phyloP scores from a whole-genome alignment of 352 stramenopile species.

The Phytophthora sojae region DNA sequence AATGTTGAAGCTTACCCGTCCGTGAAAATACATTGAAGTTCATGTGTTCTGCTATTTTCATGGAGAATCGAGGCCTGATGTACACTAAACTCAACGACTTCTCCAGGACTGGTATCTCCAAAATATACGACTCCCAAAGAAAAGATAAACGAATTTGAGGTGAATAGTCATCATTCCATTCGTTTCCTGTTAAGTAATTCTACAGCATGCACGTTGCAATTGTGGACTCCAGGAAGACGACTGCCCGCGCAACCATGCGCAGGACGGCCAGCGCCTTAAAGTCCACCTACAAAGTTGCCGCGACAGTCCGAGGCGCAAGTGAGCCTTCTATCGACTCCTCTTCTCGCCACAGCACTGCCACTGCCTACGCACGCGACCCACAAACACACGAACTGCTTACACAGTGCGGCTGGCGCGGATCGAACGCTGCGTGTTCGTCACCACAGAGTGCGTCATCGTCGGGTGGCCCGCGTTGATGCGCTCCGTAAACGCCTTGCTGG shows the following conservation, averaged over 20 bases:
- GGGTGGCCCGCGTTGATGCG: conserved; percentile 82
- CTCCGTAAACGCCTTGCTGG: conserved; percentile 70
- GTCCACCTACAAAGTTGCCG: conserved; percentile 5
- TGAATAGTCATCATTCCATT: too few species aligned
- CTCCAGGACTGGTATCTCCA: too few species aligned
- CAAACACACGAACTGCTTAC: conserved; percentile 32
- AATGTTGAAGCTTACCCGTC: too few species aligned
- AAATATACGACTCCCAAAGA: too few species aligned
- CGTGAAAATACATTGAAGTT: too few species aligned
- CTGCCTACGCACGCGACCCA: conserved; percentile 1
- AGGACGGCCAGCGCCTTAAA: not conserved
- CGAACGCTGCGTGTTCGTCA: conserved; percentile 69
- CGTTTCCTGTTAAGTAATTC: too few species aligned
- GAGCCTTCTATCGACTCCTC: conserved; percentile 28
- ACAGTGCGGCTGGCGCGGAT: conserved; percentile 74
- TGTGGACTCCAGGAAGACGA: not conserved
- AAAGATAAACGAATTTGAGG: too few species aligned
- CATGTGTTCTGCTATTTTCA: too few species aligned
- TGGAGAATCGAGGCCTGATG: too few species aligned
- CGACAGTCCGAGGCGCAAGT: conserved; percentile 2
- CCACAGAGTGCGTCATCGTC: conserved; percentile 64
- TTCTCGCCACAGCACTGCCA: conserved; percentile 8
- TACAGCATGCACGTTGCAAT: conserved; percentile 38
- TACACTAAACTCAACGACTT: too few species aligned
- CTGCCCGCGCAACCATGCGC: conserved; percentile 2